Percentiles rank a stretch among this genome's conserved stretches.
Conservation (phyloP, 768 basidiomycete genomes). For the Rhodotorula kratochvilovae region DNA sequence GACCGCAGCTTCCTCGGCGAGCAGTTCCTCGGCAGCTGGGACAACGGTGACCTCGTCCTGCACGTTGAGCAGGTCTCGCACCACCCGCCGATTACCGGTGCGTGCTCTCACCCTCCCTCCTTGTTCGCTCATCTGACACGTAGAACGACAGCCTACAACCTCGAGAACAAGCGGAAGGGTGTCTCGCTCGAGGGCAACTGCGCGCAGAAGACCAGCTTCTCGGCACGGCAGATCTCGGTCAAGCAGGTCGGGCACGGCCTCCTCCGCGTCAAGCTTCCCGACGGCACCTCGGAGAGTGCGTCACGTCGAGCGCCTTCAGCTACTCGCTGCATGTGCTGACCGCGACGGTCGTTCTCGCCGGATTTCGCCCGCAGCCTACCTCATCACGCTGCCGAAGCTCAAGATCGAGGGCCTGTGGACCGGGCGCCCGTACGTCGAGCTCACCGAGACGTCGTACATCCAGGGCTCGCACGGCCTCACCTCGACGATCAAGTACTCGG, state of each 20-base stretch:
- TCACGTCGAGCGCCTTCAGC: not conserved
- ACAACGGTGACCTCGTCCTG: conserved; percentile 34
- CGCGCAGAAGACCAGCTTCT: conserved; percentile 89
- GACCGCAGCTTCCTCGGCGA: conserved; percentile 31
- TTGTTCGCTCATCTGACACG: too few relatives aligned
- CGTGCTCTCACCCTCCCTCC: conserved; percentile 39
- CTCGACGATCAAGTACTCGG: conserved; percentile 76
- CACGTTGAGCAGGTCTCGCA: conserved; percentile 65
- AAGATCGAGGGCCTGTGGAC: conserved; percentile 70
- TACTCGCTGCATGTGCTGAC: not conserved
- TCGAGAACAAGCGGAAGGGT: conserved; percentile 73
- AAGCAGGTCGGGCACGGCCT: conserved; percentile 93
- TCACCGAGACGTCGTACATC: conserved; percentile 59
- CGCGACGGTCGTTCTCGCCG: conserved; percentile 39
- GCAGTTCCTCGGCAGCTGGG: conserved; percentile 41
- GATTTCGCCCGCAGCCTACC: conserved; percentile 52
- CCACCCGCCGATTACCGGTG: conserved; percentile 76
- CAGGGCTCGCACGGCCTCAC: conserved; percentile 56
- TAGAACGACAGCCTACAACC: conserved; percentile 80
- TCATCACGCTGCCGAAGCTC: conserved; percentile 86
- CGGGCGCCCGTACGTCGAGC: conserved; percentile 35
- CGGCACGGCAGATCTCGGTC: conserved; percentile 60
- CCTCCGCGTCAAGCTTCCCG: conserved; percentile 62
- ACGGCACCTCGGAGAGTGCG: conserved; percentile 55
- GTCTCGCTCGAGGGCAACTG: conserved; percentile 76